Base-by-base conservation (phyloP, 2,329 filamentous ascomycete genomes). In the Cercospora sp. region DNA sequence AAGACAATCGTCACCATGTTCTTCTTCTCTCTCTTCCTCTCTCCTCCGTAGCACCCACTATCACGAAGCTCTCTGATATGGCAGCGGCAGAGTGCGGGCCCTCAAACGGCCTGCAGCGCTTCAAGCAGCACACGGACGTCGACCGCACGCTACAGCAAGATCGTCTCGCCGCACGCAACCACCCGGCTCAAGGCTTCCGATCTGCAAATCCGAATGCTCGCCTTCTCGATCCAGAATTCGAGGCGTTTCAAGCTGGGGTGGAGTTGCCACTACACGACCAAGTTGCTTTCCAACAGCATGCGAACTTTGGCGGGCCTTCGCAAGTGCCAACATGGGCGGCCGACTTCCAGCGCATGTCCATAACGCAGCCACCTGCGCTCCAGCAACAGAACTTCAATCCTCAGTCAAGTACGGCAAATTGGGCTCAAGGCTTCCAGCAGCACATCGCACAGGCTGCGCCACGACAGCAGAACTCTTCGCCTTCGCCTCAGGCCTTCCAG, bases 91-190 rank as follows among this genome's bases (percentile, higher is more conserved):
- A 91, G 65, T 94, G 91, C 78, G 90, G 91, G 68, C 90, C 91
- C 18, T 91, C 91, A 12, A 93, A 91, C 79, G 86, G 90, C 70
- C 86, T 92, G 63, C 91, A 92, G 79, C 89, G 86, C 75, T 88
- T 93, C 77, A 86, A 90, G 74, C 89, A 90, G 74, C 90, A 93
- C 78, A 82, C 87, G 10, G 84, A 89, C 60, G 84, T 87, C 70
- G 90, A 93, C 77, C 84, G 89, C 64, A 89, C 89, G 9, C 82
- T 91, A 60, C 90, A 93, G 76, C 91, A 92, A 78, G 91, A 93
- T 79, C 88, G 90, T 62, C 75, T 91, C 58, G 79, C 84, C 40
- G 81, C 84, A 9, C 84, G 85, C 68, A 83, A 85, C 31, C 67
- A 69, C 5, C 73, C 60, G 58, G 59, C 69, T 5, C 74, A 91